Evolutionary conservation across 1,284 basidiomycete species (phyloP).

Genomic region (Cutaneotrichosporon sp.): DNA sequence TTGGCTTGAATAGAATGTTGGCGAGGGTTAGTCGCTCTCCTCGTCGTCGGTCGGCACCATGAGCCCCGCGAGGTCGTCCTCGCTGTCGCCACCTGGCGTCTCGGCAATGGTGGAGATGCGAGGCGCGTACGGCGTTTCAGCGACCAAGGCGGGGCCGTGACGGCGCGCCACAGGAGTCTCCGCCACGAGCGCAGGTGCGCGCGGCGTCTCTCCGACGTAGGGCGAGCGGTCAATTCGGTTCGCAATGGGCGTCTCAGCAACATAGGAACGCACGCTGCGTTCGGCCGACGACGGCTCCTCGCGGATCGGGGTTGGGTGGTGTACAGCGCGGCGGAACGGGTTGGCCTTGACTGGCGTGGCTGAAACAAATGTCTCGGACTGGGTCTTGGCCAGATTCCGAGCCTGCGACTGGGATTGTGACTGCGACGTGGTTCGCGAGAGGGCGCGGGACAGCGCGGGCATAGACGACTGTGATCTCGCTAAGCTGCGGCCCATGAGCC

Average conservation of each 20-base stretch:
- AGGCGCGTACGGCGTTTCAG: conserved; percentile 14
- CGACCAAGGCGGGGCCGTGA: conserved; percentile 6
- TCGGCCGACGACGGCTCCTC: conserved; percentile 35
- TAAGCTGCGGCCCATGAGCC: conserved; percentile 4
- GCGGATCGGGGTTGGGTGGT: conserved; percentile 42
- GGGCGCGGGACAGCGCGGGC: not conserved
- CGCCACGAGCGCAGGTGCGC: conserved; percentile 15
- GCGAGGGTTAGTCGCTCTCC: conserved; percentile 16
- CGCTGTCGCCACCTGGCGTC: conserved; percentile 19
- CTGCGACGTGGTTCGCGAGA: conserved; percentile 13
- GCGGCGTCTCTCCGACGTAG: conserved; percentile 17
- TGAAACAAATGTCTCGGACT: conserved; percentile 37
- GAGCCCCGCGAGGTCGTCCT: conserved; percentile 39
- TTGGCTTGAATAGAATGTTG: too few relatives aligned
- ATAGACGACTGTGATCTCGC: not conserved
- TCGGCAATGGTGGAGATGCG: conserved; percentile 8
- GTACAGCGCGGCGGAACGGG: conserved; percentile 15
- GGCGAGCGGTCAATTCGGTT: not conserved
- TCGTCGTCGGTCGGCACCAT: conserved; percentile 51
- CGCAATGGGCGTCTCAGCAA: conserved; percentile 36
- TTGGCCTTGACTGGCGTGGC: conserved; percentile 44
- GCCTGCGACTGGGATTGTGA: conserved; percentile 9
- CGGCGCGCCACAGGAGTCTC: conserved; percentile 21
- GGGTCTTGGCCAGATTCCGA: not conserved
- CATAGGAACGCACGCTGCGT: conserved; percentile 12